These are phyloP conservation scores for Colletotrichum sp. DNA, from an alignment of 2,329 filamentous ascomycete species.

Conservation along the genomic window DNA sequence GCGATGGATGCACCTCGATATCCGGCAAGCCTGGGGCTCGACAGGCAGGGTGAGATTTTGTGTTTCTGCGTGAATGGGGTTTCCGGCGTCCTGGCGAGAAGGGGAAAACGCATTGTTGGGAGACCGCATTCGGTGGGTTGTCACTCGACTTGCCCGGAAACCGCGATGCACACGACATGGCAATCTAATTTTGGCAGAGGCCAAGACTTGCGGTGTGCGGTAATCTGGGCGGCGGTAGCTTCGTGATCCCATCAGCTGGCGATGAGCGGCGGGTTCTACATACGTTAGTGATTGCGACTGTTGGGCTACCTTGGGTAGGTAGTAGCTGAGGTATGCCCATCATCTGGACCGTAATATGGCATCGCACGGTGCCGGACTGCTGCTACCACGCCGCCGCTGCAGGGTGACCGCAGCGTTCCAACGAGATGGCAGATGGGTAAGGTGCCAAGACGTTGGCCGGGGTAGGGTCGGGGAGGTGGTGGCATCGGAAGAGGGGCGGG, in stretches of 20 bases:
- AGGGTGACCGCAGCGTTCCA: conserved; percentile 11
- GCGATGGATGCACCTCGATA: conserved; percentile 10
- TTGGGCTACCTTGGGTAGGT: not conserved
- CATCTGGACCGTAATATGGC: not conserved
- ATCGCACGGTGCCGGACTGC: conserved; percentile 8
- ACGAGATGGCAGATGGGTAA: conserved; percentile 13
- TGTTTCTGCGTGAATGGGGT: not conserved
- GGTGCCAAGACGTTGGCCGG: conserved; percentile 9
- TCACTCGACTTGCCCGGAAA: not conserved
- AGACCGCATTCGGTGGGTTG: not conserved
- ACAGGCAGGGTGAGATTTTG: not conserved
- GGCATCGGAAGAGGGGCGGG: conserved; percentile 12
- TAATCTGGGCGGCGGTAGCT: not conserved
- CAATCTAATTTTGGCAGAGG: not conserved
- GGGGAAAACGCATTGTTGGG: not conserved
- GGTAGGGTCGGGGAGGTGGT: conserved; percentile 11
- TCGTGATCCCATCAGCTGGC: conserved; percentile 3
- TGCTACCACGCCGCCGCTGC: not conserved
- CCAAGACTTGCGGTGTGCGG: not conserved
- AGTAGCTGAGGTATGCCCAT: not conserved
- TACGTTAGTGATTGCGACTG: not conserved
- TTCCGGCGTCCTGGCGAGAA: not conserved
- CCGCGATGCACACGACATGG: not conserved
- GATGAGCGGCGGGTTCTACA: not conserved
- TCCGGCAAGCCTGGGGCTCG: not conserved